Evolutionary conservation across 208 protist genomes (phyloP), one percentile per base, ranked within the genome.

Genomic region (Crithidia sp.): DNA sequence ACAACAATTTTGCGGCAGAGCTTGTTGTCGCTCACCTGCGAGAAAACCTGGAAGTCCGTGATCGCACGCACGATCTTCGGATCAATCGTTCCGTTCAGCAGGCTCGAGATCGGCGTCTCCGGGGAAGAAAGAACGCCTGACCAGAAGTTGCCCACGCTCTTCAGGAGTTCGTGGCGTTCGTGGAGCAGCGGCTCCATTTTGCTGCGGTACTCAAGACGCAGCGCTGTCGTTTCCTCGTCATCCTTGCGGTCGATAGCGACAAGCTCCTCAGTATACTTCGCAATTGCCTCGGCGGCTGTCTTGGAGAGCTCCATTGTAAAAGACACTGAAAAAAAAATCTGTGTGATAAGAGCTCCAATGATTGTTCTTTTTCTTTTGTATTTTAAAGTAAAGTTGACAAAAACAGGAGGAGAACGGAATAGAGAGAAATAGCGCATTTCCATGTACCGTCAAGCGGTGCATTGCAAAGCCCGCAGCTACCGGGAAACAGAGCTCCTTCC

Each of bases 31-130:
- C 84, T 72, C n/a, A 83, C 57, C 7, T 39, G 70, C 10, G 84
- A 79, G 37, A 74, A 71, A 9, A 96, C 80, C 13, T 82, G 72
- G 59, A 96, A 90, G 16, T 85, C 68, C 14, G 77, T 86, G 28
- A 96, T 67, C 10, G 92, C 89, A n/a, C 87, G 84, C 8, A 88
- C 40, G 73, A 96, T 76, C 69, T 93, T 94, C 0, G 89, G 87
- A 55, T 96, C 92, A 49, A 91, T 86, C 0, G 89, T 94, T 45
- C 82, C 83, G 78, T 94, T 93, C 53, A 95, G 47, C 14, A 93
- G 60, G 8, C 17, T 39, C 6, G 64, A 67, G 47, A 94, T 63
- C 16, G 89, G 84, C 8, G 83, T 81, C 37, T 79, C 67, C 5
- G 79, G 57, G 1, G 79, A 78, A 12, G 58, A 68, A 0, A 96